Evolutionary conservation across 2,329 filamentous ascomycete species (phyloP), one percentile per base, ranked within the genome.

Genomic region (Cercospora sp.): DNA sequence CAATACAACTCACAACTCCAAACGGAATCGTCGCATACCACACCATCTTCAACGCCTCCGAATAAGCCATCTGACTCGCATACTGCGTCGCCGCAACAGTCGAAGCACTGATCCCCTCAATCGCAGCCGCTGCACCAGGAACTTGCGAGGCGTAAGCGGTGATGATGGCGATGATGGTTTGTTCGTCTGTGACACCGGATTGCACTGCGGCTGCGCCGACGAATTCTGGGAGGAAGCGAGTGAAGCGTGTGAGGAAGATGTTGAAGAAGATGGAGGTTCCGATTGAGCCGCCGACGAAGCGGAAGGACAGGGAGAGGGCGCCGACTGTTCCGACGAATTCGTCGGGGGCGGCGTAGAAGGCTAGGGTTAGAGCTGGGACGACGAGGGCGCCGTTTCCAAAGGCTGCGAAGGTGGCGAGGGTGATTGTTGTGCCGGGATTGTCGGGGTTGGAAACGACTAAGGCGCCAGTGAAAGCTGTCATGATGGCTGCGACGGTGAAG

Each of bases 271-370:
- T 73, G 30, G 67, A 65, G 8, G 73, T 76, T 16, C 75, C 89
- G 68, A 91, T 85, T 13, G 85, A 84, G 48, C 89, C 89, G 58
- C 89, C 89, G 40, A 91, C 83, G 68, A 90, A 87, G 58, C 89
- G 88, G 72, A 91, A 86, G 18, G 88, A 85, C 59, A 91, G 84
- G 0, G 89, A 90, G 18, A 91, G 82, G 3, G 89, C 88, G 1
- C 88, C 86, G 60, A 90, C 84, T 4, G 89, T 91, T 12, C 88
- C 89, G 70, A 91, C 90, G 7, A 90, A 82, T 66, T 91, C 88
- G 73, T 89, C 86, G 0, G 89, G 88, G 69, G 71, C 70, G 16
- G 71, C 88, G 89, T 73, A 90, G 87, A 72, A 91, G 86, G 88
- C 70, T 64, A 91, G 88, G 69, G 90, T 88, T 0, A 87, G 87